Conservation (phyloP, 2,329 filamentous ascomycete species). For the Aspergillus flavus region DNA sequence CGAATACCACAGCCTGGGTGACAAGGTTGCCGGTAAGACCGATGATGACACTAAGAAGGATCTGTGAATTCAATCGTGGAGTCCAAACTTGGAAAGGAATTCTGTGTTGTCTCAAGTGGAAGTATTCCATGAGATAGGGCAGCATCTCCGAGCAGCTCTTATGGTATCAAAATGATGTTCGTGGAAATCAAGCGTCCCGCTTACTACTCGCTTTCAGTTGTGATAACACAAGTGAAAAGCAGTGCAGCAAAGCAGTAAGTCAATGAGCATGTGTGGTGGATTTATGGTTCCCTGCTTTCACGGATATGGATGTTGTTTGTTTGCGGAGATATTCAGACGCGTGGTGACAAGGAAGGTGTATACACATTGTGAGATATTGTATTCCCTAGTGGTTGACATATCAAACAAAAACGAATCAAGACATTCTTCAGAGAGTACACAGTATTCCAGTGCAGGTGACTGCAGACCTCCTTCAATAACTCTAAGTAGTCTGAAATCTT, state of each 20-base stretch:
- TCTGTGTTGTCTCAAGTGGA: neutral
- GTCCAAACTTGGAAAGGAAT: neutral
- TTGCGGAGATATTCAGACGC: neutral
- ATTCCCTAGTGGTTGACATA: neutral
- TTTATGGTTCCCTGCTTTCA: neutral
- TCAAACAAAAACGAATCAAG: neutral
- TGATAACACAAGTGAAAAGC: neutral
- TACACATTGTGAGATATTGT: neutral
- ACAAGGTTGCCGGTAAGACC: constrained; percentile 68
- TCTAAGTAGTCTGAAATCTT: neutral
- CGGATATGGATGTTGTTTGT: neutral
- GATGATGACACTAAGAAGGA: constrained; percentile 58
- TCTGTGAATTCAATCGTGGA: constrained; percentile 38
- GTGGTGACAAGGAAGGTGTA: neutral
- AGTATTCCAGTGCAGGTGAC: neutral
- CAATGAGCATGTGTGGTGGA: neutral
- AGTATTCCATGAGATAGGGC: neutral
- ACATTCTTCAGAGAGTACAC: neutral
- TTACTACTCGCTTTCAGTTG: neutral
- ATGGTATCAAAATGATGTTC: neutral
- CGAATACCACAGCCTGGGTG: constrained; percentile 84
- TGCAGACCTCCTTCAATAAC: neutral
- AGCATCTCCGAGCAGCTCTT: neutral
- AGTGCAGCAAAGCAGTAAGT: neutral
- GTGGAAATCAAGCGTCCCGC: neutral